phyloP scores from a whole-genome alignment of 1,284 basidiomycete species.

The Ustilago cynodontis region DNA sequence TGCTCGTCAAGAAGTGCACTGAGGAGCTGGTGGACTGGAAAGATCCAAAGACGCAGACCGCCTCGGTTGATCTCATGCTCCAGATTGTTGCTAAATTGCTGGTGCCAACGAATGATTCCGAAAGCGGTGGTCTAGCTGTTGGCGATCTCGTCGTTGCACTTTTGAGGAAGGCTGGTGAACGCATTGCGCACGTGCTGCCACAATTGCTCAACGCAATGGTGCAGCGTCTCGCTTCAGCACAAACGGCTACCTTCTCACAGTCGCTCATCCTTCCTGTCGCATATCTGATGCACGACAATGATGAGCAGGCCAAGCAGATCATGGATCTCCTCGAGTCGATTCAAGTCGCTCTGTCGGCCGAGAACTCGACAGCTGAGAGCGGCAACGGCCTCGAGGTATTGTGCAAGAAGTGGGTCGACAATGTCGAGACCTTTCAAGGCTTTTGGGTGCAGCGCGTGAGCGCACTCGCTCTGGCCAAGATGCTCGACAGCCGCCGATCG shows the following conservation, averaged over 20 bases:
- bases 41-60: slow-evolving; percentile 16
- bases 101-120: slow-evolving; percentile 51
- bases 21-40: slow-evolving; percentile 79
- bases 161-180: slow-evolving; percentile 81
- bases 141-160: slow-evolving; percentile 95
- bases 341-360: slow-evolving; percentile 19
- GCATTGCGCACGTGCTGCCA: slow-evolving; percentile 82
- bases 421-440: slow-evolving; percentile 91
- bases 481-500: slow-evolving; percentile 79
- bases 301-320: slow-evolving; percentile 71
- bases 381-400: slow-evolving; percentile 82
- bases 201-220: slow-evolving; percentile 87
- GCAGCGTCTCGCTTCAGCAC: slow-evolving; percentile 81
- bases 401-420: slow-evolving; percentile 90
- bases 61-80: slow-evolving; percentile 53
- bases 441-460: slow-evolving; percentile 77
- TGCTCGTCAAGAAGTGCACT: slow-evolving; percentile 87
- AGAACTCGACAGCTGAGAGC: slow-evolving; percentile 13
- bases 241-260: slow-evolving; percentile 84
- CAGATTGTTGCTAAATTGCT: slow-evolving; percentile 60
- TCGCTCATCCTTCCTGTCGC: slow-evolving; percentile 91
- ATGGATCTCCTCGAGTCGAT: slow-evolving; percentile 72
- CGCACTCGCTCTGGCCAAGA: slow-evolving; percentile 82
- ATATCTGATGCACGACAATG: slow-evolving; percentile 86
- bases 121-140: slow-evolving; percentile 86